Evolutionary conservation across 2,329 filamentous ascomycete genomes (phyloP).

Genomic region (Cercospora zeina): DNA sequence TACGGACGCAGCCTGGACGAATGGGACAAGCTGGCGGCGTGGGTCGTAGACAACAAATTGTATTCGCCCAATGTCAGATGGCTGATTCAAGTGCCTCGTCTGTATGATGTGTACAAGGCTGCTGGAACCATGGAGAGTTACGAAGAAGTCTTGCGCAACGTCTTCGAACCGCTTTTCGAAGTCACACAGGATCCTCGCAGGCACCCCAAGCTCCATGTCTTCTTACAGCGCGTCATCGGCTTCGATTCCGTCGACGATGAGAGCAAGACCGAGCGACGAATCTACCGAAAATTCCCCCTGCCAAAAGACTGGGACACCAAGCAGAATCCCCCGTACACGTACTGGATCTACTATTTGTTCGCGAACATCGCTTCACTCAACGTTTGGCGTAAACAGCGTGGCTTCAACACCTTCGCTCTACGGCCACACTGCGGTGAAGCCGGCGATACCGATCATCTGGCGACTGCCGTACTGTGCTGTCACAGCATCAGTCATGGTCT

Average conservation of each 20-base stretch:
- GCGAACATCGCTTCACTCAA: constrained; percentile 93
- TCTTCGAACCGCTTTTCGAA: constrained; percentile 93
- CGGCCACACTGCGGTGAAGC: constrained; percentile 96
- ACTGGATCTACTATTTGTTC: constrained; percentile 98
- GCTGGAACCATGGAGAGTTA: constrained; percentile 83
- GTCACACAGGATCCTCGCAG: constrained; percentile 83
- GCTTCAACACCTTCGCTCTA: constrained; percentile 93
- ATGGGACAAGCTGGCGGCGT: constrained; percentile 96
- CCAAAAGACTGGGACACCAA: constrained; percentile 85
- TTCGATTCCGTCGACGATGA: constrained; percentile 98
- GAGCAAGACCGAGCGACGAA: constrained; percentile 88
- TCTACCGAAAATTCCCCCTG: constrained; percentile 94
- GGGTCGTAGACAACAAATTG: constrained; percentile 97
- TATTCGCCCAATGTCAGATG: constrained; percentile 97
- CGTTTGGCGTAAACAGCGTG: constrained; percentile 81
- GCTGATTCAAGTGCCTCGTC: constrained; percentile 90
- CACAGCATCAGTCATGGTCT: constrained; percentile 97
- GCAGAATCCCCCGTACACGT: constrained; percentile 97
- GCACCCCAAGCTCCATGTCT: constrained; percentile 91
- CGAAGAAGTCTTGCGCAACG: constrained; percentile 84
- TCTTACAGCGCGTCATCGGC: constrained; percentile 90
- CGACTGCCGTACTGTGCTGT: constrained; percentile 85
- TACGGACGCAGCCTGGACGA: constrained; percentile 90
- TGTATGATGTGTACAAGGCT: constrained; percentile 95
- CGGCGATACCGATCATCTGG: constrained; percentile 93